Conservation (phyloP, 306 rosid species). For the Parietaria judaica region DNA sequence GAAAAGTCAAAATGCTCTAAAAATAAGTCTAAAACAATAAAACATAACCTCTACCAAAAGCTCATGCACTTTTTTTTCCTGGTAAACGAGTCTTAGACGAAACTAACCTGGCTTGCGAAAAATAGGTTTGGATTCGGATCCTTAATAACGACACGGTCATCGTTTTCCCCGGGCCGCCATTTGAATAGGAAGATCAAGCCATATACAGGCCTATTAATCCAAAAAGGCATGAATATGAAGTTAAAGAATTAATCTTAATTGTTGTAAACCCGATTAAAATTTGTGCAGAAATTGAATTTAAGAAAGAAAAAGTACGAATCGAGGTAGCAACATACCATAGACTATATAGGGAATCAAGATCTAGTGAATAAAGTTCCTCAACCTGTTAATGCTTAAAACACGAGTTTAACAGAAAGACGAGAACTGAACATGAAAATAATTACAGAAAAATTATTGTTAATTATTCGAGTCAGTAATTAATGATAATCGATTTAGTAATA, state of each 20-base stretch:
- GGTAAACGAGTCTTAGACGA: conserved; percentile 7
- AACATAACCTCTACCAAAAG: conserved; percentile 17
- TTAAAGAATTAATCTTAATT: neutral
- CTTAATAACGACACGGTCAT: conserved; percentile 71
- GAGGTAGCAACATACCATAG: conserved; percentile 43
- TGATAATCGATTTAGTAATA: no score
- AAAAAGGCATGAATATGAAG: neutral
- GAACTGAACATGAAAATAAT: neutral
- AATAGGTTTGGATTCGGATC: conserved; percentile 95
- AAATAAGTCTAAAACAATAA: conserved; percentile 3
- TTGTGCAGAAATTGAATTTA: neutral
- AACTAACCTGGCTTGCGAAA: conserved; percentile 89
- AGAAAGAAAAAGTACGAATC: neutral
- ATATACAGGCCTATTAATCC: conserved; percentile 69
- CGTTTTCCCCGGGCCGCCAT: conserved; percentile 98
- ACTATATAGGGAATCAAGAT: conserved; percentile 65
- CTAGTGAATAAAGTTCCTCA: conserved; percentile 88
- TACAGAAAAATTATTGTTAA: neutral
- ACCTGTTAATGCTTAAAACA: conserved; percentile 51
- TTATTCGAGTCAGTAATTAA: no score
- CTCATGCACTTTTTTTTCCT: neutral
- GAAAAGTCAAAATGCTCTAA: no score
- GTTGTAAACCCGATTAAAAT: no score
- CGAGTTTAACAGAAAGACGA: neutral
- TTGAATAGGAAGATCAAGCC: conserved; percentile 97